These are phyloP conservation scores for Pseudocercospora ulei DNA, from an alignment of 2,329 filamentous ascomycete genomes.

Conservation along the genomic window DNA sequence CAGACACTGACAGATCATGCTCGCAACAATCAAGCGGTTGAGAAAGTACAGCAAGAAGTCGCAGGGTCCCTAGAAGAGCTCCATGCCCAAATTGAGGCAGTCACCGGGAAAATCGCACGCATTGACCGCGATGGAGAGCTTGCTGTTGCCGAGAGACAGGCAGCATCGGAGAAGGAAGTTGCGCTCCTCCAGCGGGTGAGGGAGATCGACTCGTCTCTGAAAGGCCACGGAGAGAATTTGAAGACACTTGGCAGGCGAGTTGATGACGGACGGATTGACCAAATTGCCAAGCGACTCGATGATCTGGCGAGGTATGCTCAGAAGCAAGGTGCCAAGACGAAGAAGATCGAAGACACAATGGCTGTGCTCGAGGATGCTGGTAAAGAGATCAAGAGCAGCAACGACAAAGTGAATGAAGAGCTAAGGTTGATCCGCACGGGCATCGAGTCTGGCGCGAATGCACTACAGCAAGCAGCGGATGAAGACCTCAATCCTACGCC, in stretches of 20 bases:
- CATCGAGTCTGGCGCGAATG: background rate
- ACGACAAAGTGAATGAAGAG: slow-evolving; percentile 17
- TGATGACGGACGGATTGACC: slow-evolving; percentile 16
- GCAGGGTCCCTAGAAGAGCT: slow-evolving; percentile 13
- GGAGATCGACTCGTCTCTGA: slow-evolving; percentile 21
- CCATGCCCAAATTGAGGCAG: slow-evolving; percentile 16
- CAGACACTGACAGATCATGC: slow-evolving; percentile 11
- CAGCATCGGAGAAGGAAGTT: slow-evolving; percentile 21
- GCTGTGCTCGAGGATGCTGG: slow-evolving; percentile 19
- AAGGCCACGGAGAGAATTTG: slow-evolving; percentile 18
- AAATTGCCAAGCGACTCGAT: slow-evolving; percentile 17
- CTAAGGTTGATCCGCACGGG: background rate
- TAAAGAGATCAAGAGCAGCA: slow-evolving; percentile 19
- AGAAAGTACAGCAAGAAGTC: slow-evolving; percentile 15
- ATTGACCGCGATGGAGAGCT: slow-evolving; percentile 16
- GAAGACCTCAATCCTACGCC: background rate
- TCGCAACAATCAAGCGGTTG: slow-evolving; percentile 1
- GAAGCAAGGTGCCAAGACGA: slow-evolving; percentile 13
- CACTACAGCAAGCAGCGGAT: too few species aligned
- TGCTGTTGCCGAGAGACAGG: slow-evolving; percentile 16
- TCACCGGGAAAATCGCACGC: slow-evolving; percentile 16
- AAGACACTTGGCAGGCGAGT: slow-evolving; percentile 16
- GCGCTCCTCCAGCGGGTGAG: slow-evolving; percentile 22
- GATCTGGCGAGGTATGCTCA: slow-evolving; percentile 16
- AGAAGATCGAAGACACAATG: slow-evolving; percentile 18